phyloP scores from a whole-genome alignment of 257 asterid genomes.

The Cynanchum wilfordii region DNA sequence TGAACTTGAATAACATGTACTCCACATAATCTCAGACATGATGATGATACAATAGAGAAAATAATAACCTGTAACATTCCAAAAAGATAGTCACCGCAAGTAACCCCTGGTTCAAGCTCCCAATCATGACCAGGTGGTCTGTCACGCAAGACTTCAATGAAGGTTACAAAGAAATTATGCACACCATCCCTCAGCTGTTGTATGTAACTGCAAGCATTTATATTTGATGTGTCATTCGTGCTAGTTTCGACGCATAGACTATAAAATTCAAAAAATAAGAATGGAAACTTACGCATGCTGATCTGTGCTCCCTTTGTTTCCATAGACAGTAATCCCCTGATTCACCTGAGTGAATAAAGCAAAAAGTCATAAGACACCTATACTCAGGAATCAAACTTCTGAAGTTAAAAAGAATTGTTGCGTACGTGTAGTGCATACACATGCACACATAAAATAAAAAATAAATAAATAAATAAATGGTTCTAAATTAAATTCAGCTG shows the following conservation, averaged over 20 bases:
- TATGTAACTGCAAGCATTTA: slow-evolving; percentile 57
- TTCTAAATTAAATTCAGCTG: neutral
- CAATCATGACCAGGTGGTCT: slow-evolving; percentile 99
- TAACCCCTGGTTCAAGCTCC: slow-evolving; percentile 99
- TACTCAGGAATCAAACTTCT: neutral
- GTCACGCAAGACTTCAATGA: slow-evolving; percentile 95
- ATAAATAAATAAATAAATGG: neutral
- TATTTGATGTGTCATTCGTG: neutral
- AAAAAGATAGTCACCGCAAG: slow-evolving; percentile 93
- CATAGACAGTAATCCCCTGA: slow-evolving; percentile 91
- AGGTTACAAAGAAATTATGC: slow-evolving; percentile 88
- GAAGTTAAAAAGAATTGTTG: neutral
- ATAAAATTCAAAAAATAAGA: neutral
- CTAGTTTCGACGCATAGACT: neutral
- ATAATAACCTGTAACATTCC: slow-evolving; percentile 85
- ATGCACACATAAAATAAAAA: too few species aligned
- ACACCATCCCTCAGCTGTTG: slow-evolving; percentile 99
- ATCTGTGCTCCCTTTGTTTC: slow-evolving; percentile 99
- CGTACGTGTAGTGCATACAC: neutral
- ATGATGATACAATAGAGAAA: slow-evolving; percentile 5
- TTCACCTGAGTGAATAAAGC: slow-evolving; percentile 53
- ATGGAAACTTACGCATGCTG: slow-evolving; percentile 84
- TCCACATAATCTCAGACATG: neutral
- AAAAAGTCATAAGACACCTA: neutral
- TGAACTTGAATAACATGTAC: neutral